Conservation (phyloP, 768 basidiomycete genomes). For the Termitomyces titanicus region DNA sequence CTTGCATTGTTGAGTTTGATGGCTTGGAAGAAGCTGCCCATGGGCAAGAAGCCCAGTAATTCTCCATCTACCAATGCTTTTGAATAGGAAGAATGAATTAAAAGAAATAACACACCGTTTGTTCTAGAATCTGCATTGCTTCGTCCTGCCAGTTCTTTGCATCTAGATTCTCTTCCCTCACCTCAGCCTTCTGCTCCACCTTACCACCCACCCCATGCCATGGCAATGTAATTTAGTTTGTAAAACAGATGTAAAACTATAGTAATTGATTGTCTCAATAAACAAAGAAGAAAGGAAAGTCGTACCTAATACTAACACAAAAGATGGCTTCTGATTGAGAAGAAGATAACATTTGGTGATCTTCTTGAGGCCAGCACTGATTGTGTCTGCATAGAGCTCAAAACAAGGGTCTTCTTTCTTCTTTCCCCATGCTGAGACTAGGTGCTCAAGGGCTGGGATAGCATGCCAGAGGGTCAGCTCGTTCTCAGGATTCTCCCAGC, state of each 20-base stretch:
- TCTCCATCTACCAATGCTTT: constrained; percentile 11
- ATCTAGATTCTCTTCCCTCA: constrained; percentile 7
- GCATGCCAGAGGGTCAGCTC: not conserved
- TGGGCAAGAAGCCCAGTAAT: constrained; percentile 2
- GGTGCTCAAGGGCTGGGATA: not conserved
- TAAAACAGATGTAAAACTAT: constrained; percentile 28
- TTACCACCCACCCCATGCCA: constrained; percentile 14
- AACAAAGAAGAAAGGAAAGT: not conserved
- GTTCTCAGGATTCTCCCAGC: too few species aligned
- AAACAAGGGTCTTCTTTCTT: not conserved
- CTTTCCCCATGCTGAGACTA: not conserved
- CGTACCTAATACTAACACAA: constrained; percentile 12
- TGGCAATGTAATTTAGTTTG: constrained; percentile 23
- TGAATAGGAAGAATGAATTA: not conserved
- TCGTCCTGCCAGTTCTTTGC: too few species aligned
- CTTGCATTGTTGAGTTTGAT: too few species aligned
- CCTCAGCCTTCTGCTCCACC: constrained; percentile 18
- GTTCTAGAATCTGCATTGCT: constrained; percentile 13
- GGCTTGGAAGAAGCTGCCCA: too few species aligned
- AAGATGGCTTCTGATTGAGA: constrained; percentile 11
- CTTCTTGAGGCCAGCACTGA: constrained; percentile 13
- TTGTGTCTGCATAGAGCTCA: constrained; percentile 4
- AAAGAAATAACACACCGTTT: not conserved
- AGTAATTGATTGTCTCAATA: not conserved
- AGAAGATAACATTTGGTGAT: constrained; percentile 10